Conservation (phyloP, 164 flowering plant genomes). For the Houttuynia cordata region DNA sequence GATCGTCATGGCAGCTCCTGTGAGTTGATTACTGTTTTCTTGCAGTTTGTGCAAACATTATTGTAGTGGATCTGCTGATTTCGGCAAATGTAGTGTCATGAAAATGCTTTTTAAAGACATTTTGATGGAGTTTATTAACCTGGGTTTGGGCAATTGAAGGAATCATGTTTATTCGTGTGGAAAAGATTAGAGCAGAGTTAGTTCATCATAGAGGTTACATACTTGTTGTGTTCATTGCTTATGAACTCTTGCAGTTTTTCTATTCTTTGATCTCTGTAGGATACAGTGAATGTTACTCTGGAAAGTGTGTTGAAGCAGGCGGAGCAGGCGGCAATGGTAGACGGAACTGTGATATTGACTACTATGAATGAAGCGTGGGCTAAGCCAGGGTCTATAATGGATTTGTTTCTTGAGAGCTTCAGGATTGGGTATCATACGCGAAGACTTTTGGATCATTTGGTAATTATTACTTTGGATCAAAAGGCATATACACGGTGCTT, state of each 20-base stretch:
- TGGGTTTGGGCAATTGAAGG: too few species aligned
- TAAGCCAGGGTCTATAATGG: constrained; percentile 45
- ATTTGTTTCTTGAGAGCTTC: constrained; percentile 78
- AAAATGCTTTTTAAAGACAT: too few species aligned
- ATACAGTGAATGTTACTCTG: constrained; percentile 26
- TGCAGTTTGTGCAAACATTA: too few species aligned
- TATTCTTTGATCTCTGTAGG: constrained; percentile 17
- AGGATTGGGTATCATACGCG: constrained; percentile 49
- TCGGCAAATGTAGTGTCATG: too few species aligned
- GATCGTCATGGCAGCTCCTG: neutral
- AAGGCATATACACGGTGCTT: constrained; percentile 59
- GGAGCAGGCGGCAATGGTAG: constrained; percentile 49
- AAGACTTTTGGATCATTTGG: constrained; percentile 55
- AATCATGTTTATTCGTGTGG: too few species aligned
- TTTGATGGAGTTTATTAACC: too few species aligned
- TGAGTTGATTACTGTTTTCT: neutral
- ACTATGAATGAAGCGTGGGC: constrained; percentile 89
- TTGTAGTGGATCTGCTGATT: too few species aligned
- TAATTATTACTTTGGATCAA: constrained; percentile 58
- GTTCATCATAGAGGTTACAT: neutral
- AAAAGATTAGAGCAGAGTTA: neutral
- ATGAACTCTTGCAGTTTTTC: neutral
- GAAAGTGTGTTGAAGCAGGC: constrained; percentile 46
- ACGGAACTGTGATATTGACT: constrained; percentile 62
- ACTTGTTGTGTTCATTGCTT: neutral